These are phyloP conservation scores for Beauveria caledonica DNA, from an alignment of 2,329 filamentous ascomycete genomes.

Conservation along the genomic window DNA sequence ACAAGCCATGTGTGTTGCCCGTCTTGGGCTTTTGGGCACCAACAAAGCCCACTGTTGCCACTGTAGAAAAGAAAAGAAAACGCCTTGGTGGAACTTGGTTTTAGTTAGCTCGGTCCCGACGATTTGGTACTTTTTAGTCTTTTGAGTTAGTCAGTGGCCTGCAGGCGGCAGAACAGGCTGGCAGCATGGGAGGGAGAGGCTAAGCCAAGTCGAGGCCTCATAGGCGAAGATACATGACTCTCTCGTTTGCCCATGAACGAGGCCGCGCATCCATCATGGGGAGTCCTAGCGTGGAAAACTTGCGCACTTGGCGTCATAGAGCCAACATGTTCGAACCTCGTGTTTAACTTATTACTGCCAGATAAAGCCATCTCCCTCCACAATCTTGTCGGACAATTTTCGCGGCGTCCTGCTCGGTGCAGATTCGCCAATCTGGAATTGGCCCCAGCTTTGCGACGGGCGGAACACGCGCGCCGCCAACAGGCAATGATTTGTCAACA, in stretches of 20 bases:
- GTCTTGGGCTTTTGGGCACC: not conserved
- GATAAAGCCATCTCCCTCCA: not conserved
- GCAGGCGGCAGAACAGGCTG: not conserved
- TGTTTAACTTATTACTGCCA: too few relatives aligned
- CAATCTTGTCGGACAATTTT: not conserved
- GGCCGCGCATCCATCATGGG: not conserved
- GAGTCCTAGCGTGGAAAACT: not conserved
- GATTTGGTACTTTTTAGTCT: not conserved
- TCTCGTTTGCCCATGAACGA: not conserved
- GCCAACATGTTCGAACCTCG: not conserved
- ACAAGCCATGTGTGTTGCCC: not conserved
- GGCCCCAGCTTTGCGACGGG: not conserved
- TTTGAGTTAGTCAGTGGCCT: too few relatives aligned
- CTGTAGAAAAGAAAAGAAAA: not conserved
- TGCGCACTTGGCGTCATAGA: not conserved
- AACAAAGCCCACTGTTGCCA: not conserved
- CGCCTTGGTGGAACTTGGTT: not conserved
- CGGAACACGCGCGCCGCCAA: not conserved
- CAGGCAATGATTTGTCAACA: not conserved
- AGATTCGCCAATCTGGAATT: conserved; percentile 2
- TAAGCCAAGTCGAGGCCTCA: conserved; percentile 4
- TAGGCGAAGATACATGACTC: conserved; percentile 7
- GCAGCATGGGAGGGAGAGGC: not conserved
- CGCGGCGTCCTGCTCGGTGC: not conserved
- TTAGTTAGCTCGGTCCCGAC: not conserved